Percentiles rank a stretch among this genome's conserved stretches.
Conservation (phyloP, 495 filamentous ascomycete species). For the Aspergillus conjunctus region DNA sequence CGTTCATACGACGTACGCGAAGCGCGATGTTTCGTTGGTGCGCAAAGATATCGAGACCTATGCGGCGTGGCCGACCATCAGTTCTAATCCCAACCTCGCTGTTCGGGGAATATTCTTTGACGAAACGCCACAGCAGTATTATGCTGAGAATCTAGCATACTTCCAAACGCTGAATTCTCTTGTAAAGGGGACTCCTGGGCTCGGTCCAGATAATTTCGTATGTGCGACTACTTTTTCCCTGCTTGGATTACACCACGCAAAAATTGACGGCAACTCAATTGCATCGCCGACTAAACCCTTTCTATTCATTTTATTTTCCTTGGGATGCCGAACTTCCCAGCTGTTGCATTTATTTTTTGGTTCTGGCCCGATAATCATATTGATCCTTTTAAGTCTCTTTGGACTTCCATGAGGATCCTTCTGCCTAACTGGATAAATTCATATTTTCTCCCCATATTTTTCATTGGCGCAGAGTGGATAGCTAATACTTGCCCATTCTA, state of each 20-base stretch:
- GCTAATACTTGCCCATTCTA: constrained; percentile 27
- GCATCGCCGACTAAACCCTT: not conserved
- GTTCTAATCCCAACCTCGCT: constrained; percentile 37
- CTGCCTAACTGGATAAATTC: not conserved
- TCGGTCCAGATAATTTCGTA: constrained; percentile 45
- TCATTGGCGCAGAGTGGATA: constrained; percentile 22
- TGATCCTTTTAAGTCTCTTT: constrained; percentile 12
- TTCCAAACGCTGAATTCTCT: constrained; percentile 40
- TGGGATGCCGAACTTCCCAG: too few species aligned
- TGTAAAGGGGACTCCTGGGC: constrained; percentile 35
- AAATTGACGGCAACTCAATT: not conserved
- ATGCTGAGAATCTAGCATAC: constrained; percentile 36
- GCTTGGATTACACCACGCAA: not conserved
- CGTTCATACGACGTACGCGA: constrained; percentile 53
- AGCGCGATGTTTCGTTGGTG: constrained; percentile 42
- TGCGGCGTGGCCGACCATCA: constrained; percentile 46
- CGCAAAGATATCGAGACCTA: constrained; percentile 51
- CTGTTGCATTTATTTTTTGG: not conserved
- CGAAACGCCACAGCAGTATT: constrained; percentile 49
- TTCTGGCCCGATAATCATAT: constrained; percentile 15
- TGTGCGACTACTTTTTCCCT: constrained; percentile 23
- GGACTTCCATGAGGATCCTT: not conserved
- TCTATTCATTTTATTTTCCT: constrained; percentile 6
- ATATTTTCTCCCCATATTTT: constrained; percentile 20
- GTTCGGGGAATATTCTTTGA: constrained; percentile 53